Percentiles rank a stretch among this genome's conserved stretches.
These are phyloP conservation scores for Baorangia bicolor DNA, from an alignment of 768 basidiomycete genomes.

Conservation along the genomic window DNA sequence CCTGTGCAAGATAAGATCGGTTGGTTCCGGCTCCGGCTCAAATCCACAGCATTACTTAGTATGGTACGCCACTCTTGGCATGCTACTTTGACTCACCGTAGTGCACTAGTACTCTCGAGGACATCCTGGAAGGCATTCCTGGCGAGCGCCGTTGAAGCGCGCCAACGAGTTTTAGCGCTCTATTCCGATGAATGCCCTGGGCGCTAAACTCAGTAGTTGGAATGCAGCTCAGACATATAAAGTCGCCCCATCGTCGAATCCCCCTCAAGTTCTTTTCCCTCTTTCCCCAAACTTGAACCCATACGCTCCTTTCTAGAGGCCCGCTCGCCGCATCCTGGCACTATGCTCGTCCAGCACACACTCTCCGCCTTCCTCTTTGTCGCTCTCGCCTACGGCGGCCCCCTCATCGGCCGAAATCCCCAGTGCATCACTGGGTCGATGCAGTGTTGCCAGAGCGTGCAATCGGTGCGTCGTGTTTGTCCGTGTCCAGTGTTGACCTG, in stretches of 20 bases:
- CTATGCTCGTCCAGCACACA: conserved; percentile 13
- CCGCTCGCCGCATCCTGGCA: conserved; percentile 6
- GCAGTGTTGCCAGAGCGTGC: conserved; percentile 22
- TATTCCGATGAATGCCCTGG: neutral
- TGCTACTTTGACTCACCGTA: neutral
- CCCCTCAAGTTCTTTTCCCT: conserved; percentile 7
- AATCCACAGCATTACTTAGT: neutral
- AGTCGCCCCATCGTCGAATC: conserved; percentile 2
- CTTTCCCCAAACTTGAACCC: conserved; percentile 13
- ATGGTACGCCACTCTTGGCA: neutral
- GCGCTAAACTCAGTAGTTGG: conserved; percentile 14
- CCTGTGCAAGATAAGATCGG: conserved; percentile 5
- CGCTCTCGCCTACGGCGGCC: conserved; percentile 17
- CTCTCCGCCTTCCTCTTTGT: conserved; percentile 20
- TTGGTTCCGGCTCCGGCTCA: neutral
- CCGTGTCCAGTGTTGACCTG: neutral
- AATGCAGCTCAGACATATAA: conserved; percentile 21
- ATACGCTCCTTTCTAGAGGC: conserved; percentile 23
- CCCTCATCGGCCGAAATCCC: conserved; percentile 25
- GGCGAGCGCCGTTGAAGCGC: neutral
- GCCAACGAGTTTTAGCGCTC: conserved; percentile 2
- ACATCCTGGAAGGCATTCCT: neutral
- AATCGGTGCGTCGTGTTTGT: conserved; percentile 15
- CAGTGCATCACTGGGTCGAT: conserved; percentile 20
- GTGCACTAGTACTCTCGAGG: too few relatives aligned